A percentile compares a stretch with the other conserved stretches of the same genome.
Conservation (phyloP, 2,329 filamentous ascomycete genomes). For the Basipetospora chlamydospora region DNA sequence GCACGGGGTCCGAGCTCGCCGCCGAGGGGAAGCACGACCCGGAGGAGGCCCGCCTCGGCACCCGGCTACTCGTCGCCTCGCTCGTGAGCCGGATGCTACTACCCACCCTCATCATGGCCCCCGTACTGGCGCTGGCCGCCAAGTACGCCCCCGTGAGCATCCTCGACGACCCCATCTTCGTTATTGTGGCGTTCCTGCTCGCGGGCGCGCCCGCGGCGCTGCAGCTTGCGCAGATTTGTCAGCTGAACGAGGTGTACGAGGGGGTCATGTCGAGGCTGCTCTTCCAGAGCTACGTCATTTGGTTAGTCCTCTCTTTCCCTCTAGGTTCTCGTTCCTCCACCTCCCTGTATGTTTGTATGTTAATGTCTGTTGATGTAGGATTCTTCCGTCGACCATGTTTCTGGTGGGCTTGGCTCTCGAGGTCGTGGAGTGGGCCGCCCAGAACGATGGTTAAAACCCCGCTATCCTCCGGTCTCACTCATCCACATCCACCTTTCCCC, state of each 20-base stretch:
- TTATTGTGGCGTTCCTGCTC: slow-evolving; percentile 93
- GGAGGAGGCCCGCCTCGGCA: slow-evolving; percentile 55
- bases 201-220: slow-evolving; percentile 86
- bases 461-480: too few species aligned
- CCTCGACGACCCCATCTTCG: slow-evolving; percentile 91
- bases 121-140: slow-evolving; percentile 69
- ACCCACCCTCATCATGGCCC: slow-evolving; percentile 83
- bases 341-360: too few species aligned
- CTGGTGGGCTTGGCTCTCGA: slow-evolving; percentile 86
- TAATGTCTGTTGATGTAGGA: slow-evolving; percentile 35
- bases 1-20: slow-evolving; percentile 82
- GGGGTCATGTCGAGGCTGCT: slow-evolving; percentile 82
- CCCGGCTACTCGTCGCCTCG: slow-evolving; percentile 70
- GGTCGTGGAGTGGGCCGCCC: slow-evolving; percentile 77
- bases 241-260: slow-evolving; percentile 95
- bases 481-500: too few species aligned
- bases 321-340: slow-evolving; percentile 9
- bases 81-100: slow-evolving; percentile 84
- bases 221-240: slow-evolving; percentile 94
- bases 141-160: slow-evolving; percentile 91
- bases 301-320: slow-evolving; percentile 37
- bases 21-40: slow-evolving; percentile 50
- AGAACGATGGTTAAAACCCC: too few species aligned
- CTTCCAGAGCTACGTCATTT: slow-evolving; percentile 81
- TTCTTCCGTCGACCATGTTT: slow-evolving; percentile 80